Conservation (phyloP, 2,329 filamentous ascomycete genomes). For the Aureobasidium vineae region DNA sequence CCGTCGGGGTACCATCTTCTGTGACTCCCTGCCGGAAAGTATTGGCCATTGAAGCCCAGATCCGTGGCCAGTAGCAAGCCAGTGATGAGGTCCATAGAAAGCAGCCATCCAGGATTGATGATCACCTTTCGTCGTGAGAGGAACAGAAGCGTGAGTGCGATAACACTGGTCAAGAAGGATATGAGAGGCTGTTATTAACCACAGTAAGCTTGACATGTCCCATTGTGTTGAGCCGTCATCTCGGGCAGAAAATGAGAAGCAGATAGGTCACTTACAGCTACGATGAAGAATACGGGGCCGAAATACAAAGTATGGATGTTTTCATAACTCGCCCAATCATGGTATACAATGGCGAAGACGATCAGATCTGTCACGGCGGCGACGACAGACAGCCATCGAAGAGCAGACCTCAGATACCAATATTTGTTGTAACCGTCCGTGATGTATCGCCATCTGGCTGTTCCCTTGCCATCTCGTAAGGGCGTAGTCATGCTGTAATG, state of each 20-base stretch:
- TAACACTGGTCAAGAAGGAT: not conserved
- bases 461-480: not conserved
- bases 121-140: not conserved
- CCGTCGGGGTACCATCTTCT: not conserved
- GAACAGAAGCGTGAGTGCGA: not conserved
- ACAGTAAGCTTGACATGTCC: not conserved
- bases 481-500: not conserved
- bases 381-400: slow-evolving; percentile 3
- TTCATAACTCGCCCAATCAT: not conserved
- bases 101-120: not conserved
- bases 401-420: not conserved
- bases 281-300: not conserved
- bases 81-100: not conserved
- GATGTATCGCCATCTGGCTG: not conserved
- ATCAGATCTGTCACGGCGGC: not conserved
- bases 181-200: not conserved
- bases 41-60: not conserved
- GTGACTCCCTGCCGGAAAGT: not conserved
- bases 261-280: not conserved
- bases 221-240: not conserved
- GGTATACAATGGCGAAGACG: not conserved
- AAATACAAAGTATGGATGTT: not conserved
- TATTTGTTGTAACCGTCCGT: not conserved
- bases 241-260: not conserved
- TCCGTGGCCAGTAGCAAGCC: not conserved